Conservation (phyloP, 352 stramenopile genomes). For the Phytophthora litchii region DNA sequence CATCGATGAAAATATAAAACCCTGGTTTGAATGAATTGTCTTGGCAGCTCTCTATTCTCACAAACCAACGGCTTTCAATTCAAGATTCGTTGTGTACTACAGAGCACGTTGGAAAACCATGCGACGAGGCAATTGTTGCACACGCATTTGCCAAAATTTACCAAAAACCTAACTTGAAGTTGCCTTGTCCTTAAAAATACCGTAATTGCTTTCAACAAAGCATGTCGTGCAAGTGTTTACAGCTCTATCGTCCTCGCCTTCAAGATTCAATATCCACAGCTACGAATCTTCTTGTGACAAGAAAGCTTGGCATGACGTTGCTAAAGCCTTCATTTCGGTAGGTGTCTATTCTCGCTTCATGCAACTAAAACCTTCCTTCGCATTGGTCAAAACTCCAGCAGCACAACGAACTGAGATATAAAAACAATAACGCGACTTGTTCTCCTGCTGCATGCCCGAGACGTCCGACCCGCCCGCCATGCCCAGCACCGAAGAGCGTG, state of each 20-base stretch:
- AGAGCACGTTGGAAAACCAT: neutral
- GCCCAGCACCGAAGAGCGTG: slow-evolving; percentile 35
- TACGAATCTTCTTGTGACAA: slow-evolving; percentile 6
- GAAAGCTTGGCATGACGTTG: neutral
- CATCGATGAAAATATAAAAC: slow-evolving; percentile 28
- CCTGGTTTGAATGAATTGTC: slow-evolving; percentile 3
- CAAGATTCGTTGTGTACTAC: no score
- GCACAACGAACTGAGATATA: neutral
- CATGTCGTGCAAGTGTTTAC: neutral
- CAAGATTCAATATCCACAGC: neutral
- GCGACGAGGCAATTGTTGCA: neutral
- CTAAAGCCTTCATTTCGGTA: neutral
- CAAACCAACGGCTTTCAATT: no score
- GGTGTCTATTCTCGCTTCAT: neutral
- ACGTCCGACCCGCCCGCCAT: slow-evolving; percentile 24
- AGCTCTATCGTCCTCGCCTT: neutral
- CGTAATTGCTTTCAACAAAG: neutral
- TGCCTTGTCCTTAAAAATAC: slow-evolving; percentile 2
- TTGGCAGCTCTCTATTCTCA: no score
- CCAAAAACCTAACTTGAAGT: no score
- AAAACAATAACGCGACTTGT: neutral
- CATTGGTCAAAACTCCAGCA: slow-evolving; percentile 4
- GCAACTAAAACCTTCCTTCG: slow-evolving; percentile 6
- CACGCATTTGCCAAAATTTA: no score
- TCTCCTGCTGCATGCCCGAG: slow-evolving; percentile 23